Evolutionary conservation across 345 rosid genomes (phyloP), one percentile per base, ranked within the genome.

Genomic region (Crucihimalaya himalaica): DNA sequence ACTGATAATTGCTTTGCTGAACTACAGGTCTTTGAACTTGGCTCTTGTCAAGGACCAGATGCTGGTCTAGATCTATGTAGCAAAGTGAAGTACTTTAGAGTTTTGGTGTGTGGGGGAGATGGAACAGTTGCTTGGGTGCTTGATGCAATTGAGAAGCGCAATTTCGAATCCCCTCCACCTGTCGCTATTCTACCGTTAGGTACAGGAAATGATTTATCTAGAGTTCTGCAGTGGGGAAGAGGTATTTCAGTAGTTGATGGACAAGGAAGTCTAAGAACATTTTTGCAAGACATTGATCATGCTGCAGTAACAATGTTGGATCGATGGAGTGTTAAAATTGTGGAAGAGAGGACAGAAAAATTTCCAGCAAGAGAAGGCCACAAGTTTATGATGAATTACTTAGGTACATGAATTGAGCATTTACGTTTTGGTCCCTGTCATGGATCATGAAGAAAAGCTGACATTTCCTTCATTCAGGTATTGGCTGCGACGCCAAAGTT

Each of bases 401-500:
- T 90, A 79, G 97, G 97, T 90, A 75, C 40, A 39, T 56, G 11
- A 43, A 9, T 46, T 6, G 43, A 59, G 25, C 73, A 45, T 52
- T 23, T 42, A 18, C 19, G 6, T 53, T 62, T 43, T 53, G 52
- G 28, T 32, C 51, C 16, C 39, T 52, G 74, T 62, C 47, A 48
- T 64, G 67, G 50, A 62, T 47, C 59, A 45, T 76, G 47, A 63
- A 43, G 37, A 45, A 28, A 53, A 23, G 46, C 81, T 70, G 54
- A 61, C 78, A 28, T 81, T 43, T 58, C 32, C 9, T 35, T 72
- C 74, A 54, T 75, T 23, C 58, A 90, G 97, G 97, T 73, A 84
- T 90, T 71, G 97, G 97, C 50, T 90, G 97, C 57, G 97, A 90
- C 81, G 97, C 97, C 4, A 90, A 90, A 84, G 90, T 90, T 72